Evolutionary conservation across 1,139 yeast genomes (phyloP).

Genomic region (Blastobotrys illinoisensis): DNA sequence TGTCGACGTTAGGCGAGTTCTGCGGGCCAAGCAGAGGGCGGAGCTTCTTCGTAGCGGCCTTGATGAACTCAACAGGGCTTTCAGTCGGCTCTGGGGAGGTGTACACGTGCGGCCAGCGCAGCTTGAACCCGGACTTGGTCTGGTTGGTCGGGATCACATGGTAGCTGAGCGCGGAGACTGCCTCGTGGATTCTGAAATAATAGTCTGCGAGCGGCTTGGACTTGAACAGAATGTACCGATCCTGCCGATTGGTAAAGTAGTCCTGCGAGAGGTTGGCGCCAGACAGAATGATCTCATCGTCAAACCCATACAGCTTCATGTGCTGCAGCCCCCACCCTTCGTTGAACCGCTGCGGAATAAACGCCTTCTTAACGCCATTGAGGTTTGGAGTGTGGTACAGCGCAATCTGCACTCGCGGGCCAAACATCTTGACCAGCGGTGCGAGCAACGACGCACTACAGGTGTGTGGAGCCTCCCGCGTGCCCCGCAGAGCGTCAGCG

Average conservation of each 20-base stretch:
- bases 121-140: constrained; percentile 41
- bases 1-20: constrained; percentile 3
- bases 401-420: constrained; percentile 68
- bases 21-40: constrained; percentile 45
- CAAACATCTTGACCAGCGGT: constrained; percentile 59
- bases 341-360: constrained; percentile 78
- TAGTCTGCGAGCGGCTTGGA: constrained; percentile 58
- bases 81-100: constrained; percentile 56
- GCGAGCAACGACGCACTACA: constrained; percentile 76
- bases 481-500: constrained; percentile 86
- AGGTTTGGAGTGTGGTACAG: constrained; percentile 89
- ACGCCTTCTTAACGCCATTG: constrained; percentile 54
- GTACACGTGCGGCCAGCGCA: constrained; percentile 66
- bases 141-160: constrained; percentile 39
- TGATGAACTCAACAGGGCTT: constrained; percentile 51
- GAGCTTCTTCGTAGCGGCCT: constrained; percentile 53
- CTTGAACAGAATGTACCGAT: constrained; percentile 74
- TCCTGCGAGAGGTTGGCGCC: constrained; percentile 92
- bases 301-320: constrained; percentile 95
- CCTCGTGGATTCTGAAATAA: constrained; percentile 61
- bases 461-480: constrained; percentile 78
- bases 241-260: constrained; percentile 95
- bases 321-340: constrained; percentile 94
- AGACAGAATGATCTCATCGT: constrained; percentile 76
- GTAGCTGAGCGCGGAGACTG: constrained; percentile 67